Percentiles rank a stretch among this genome's conserved stretches.
These are phyloP conservation scores for Angophora floribunda DNA, from an alignment of 345 rosid species.

Conservation along the genomic window DNA sequence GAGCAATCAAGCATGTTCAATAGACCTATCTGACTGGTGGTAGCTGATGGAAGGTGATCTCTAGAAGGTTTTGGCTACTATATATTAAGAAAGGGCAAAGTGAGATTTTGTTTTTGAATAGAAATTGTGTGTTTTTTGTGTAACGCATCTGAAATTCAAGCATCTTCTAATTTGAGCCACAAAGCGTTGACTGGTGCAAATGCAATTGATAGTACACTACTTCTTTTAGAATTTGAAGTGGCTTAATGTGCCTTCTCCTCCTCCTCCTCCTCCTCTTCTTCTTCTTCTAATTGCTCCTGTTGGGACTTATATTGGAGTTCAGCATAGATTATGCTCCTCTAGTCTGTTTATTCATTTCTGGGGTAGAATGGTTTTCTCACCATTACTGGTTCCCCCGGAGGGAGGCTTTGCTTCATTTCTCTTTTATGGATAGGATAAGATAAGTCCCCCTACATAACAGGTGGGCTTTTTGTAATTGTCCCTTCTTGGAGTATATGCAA, in stretches of 20 bases:
- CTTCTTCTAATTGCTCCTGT: background rate
- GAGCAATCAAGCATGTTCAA: background rate
- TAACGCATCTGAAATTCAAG: background rate
- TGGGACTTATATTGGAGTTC: no score
- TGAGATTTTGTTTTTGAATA: background rate
- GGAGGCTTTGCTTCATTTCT: background rate
- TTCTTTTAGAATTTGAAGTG: background rate
- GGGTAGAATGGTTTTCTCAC: background rate
- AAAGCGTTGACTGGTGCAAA: background rate
- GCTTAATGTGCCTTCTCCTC: background rate
- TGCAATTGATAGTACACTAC: background rate
- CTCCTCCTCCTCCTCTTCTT: background rate
- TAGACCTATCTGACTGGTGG: background rate
- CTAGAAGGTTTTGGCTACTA: background rate
- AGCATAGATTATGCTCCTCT: no score
- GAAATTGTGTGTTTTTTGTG: background rate
- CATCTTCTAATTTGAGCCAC: background rate
- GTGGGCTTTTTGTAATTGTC: background rate
- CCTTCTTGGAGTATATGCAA: background rate
- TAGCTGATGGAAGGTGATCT: background rate
- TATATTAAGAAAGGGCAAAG: background rate
- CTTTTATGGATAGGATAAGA: background rate
- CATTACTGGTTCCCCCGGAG: background rate
- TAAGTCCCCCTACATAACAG: background rate
- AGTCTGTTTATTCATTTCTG: background rate